Conservation (phyloP, 148 eudicot genomes). For the Oxyria digyna region DNA sequence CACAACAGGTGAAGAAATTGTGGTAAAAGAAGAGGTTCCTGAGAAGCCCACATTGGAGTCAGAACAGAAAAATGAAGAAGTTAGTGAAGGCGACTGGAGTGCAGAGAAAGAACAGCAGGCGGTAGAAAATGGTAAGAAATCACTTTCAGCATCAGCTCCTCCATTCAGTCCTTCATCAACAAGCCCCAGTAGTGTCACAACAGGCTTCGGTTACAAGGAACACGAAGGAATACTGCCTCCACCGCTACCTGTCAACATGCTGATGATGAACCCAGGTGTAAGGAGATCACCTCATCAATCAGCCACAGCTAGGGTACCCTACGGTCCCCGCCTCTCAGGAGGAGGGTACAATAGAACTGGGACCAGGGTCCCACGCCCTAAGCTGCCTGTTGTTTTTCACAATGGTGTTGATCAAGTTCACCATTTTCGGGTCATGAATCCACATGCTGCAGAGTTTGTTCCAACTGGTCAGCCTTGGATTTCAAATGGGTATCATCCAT, state of each 20-base stretch:
- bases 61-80: constrained; percentile 1
- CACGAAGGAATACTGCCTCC: constrained; percentile 76
- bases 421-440: constrained; percentile 68
- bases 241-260: constrained; percentile 73
- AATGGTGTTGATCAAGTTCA: constrained; percentile 42
- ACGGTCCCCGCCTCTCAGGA: constrained; percentile 72
- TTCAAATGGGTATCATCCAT: constrained; percentile 34
- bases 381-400: constrained; percentile 27
- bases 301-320: constrained; percentile 87
- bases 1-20: neutral
- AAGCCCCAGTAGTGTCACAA: constrained; percentile 14
- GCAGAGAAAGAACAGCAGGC: constrained; percentile 26
- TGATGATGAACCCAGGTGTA: constrained; percentile 38
- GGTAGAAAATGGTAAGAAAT: constrained; percentile 53
- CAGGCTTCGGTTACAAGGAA: constrained; percentile 54
- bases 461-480: constrained; percentile 66
- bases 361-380: constrained; percentile 43
- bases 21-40: neutral
- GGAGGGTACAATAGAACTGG: constrained; percentile 66
- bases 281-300: constrained; percentile 95
- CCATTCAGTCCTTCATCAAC: constrained; percentile 80
- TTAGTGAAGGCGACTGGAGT: neutral
- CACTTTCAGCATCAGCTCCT: constrained; percentile 88
- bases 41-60: neutral
- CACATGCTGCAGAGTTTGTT: constrained; percentile 83